Evolutionary conservation across 345 rosid genomes (phyloP), one percentile per base, ranked within the genome.

Genomic region (Brassica cretica): DNA sequence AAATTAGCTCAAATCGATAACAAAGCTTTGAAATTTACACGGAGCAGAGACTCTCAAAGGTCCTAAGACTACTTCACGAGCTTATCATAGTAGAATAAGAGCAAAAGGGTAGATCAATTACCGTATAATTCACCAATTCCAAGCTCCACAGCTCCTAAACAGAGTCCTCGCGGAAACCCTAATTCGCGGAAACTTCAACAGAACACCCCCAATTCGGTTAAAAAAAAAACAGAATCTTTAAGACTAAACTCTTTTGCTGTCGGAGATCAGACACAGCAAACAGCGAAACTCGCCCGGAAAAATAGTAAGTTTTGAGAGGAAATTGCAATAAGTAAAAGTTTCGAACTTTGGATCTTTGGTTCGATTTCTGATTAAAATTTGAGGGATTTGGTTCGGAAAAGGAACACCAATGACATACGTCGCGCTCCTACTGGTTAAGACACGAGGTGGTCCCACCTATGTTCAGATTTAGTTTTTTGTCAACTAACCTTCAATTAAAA

Each of bases 351-450:
- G 80, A 75, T 71, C 65, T 75, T 65, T 59, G 76, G 44, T 29
- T 73, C 5, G 66, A 65, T 32, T 65, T 64, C 32, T 71, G 76
- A 66, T 71, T 70, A 75, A 79, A 65, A 71, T 49, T 51, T 14
- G 76, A 75, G 64, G 79, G 83, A 71, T 70, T 76, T 80, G 83
- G 76, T 80, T 64, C 29, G 39, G 80, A 72, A 71, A 80, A 66
- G 70, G 51, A 76, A 64, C 74, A 64, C 29, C 29, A 51, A 29
- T 59, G 35, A 27, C 19, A 80, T 44, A 33, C 66, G 83, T 76
- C 80, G 1, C 0, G 4, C 3, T 66, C 24, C 1, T 49, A 76
- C 64, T 80, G 70, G 83, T 49, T 59, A 18, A 53, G 7, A 56
- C 5, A 80, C 14, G 9, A 66, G 66, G 9, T 69, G 80, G 80